Conservation (phyloP, 805 yeast species). For the Kluyveromyces wickerhamii region DNA sequence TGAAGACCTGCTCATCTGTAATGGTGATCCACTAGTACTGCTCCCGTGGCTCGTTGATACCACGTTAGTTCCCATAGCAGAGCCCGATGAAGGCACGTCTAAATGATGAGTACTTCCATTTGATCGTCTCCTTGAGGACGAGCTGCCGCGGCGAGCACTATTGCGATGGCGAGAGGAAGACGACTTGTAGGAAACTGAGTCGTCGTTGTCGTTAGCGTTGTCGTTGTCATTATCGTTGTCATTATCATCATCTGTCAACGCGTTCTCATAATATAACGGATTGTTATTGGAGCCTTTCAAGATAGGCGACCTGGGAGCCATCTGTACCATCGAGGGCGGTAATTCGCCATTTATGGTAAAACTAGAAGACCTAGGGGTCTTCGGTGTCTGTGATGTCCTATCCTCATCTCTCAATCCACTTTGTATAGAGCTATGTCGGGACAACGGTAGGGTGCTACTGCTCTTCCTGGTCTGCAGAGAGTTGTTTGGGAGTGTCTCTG, state of each 20-base stretch:
- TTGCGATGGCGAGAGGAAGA: conserved; percentile 8
- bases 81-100: conserved; percentile 6
- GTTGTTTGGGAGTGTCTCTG: conserved; percentile 4
- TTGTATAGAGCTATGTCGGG: conserved; percentile 8
- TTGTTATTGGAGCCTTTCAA: conserved; percentile 34
- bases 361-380: conserved; percentile 20
- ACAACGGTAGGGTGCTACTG: conserved; percentile 7
- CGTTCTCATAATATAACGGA: conserved; percentile 23
- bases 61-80: not conserved
- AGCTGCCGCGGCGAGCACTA: conserved; percentile 7
- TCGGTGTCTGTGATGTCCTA: not conserved
- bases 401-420: conserved; percentile 5
- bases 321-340: conserved; percentile 63
- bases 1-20: conserved; percentile 10
- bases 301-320: conserved; percentile 69
- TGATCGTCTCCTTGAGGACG: conserved; percentile 5
- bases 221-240: conserved; percentile 18
- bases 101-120: conserved; percentile 7
- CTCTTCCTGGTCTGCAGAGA: conserved; percentile 7
- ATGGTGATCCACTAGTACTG: conserved; percentile 6
- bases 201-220: conserved; percentile 13
- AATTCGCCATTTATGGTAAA: conserved; percentile 30
- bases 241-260: conserved; percentile 26
- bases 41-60: not conserved
- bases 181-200: conserved; percentile 6